Base-by-base conservation (phyloP, 1,284 basidiomycete species). In the Malassezia japonica region DNA sequence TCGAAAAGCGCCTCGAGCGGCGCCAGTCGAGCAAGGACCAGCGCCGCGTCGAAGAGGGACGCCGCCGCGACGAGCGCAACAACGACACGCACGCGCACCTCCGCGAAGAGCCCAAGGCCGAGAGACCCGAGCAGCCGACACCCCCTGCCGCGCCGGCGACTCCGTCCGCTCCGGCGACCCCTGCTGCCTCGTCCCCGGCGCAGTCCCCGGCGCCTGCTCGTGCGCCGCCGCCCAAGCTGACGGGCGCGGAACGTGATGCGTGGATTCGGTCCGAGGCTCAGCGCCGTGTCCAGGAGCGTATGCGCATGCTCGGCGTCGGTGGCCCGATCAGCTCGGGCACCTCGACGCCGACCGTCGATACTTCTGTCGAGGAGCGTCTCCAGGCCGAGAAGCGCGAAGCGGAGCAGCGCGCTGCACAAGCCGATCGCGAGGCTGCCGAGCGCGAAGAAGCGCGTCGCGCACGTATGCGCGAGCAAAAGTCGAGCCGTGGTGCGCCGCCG, bases 1-100 rank as follows among this genome's bases (percentile, higher is more conserved):
- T 98, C 12, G 90, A 96, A 75, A 80, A 83, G 65, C 83, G 83
- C 66, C 82, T 95, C 55, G 82, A 87, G 66, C 83, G 83, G 21
- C 77, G 86, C 38, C 87, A 92, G 45, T 82, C 83, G 56, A 78
- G 83, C 56, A 77, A 86, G 38, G 83, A 87, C 38, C 85, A 85
- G 77, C 56, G 58, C 23, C 57, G 60, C 32, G 53, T 65, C 6
- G 58, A 63, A 8, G 76, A 80, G 6, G 66, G 65, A 43, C 77
- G 85, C 40, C 85, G 88, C 35, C 78, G 92, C 31, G 91, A 98
- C 73, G 77, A 81, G 56, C 79, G 87, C 43, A 96, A 98, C 72
- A 84, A 89, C 0, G 77, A 83, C 12, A 84, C 82, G 61, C 60
- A 63, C 47, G 48, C 42, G 18, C 66, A 54, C 24, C 35, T 54